These are phyloP conservation scores for Rosa chinensis DNA, from an alignment of 306 rosid species.

Conservation along the genomic window DNA sequence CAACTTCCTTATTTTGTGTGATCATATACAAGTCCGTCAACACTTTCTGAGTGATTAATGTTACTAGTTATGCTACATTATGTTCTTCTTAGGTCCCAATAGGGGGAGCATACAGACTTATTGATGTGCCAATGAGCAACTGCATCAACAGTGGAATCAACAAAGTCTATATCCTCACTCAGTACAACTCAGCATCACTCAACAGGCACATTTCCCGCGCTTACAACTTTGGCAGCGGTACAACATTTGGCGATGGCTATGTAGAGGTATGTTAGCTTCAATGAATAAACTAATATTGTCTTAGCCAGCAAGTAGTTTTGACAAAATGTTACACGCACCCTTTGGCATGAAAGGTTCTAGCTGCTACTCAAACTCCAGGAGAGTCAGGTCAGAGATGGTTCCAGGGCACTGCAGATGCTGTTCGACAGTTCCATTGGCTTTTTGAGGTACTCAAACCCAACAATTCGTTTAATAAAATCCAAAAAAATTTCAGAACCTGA, in stretches of 20 bases:
- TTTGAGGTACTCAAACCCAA: conserved; percentile 63
- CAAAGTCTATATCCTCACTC: conserved; percentile 92
- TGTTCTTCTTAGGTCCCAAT: conserved; percentile 58
- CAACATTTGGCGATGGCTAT: conserved; percentile 81
- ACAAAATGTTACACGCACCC: not conserved
- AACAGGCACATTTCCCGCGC: conserved; percentile 90
- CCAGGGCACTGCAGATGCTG: conserved; percentile 99
- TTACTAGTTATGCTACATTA: conserved; percentile 5
- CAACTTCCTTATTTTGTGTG: not conserved
- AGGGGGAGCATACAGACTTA: conserved; percentile 88
- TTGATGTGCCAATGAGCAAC: conserved; percentile 98
- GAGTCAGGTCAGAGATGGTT: conserved; percentile 84
- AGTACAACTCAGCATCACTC: conserved; percentile 90
- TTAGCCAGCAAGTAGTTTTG: not conserved
- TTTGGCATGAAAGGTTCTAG: conserved; percentile 63
- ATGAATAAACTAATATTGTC: not conserved
- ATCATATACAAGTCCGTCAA: not conserved
- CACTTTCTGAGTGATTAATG: not conserved
- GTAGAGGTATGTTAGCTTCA: conserved; percentile 56
- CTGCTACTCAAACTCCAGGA: conserved; percentile 98
- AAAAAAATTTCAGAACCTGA: not conserved
- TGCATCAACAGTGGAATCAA: conserved; percentile 96
- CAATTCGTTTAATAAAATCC: no score
- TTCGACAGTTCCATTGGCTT: conserved; percentile 97
- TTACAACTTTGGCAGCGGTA: conserved; percentile 70